A percentile compares a stretch with the other conserved stretches of the same genome.
Evolutionary conservation across 306 rosid species (phyloP).

Genomic region (Senna siamea): DNA sequence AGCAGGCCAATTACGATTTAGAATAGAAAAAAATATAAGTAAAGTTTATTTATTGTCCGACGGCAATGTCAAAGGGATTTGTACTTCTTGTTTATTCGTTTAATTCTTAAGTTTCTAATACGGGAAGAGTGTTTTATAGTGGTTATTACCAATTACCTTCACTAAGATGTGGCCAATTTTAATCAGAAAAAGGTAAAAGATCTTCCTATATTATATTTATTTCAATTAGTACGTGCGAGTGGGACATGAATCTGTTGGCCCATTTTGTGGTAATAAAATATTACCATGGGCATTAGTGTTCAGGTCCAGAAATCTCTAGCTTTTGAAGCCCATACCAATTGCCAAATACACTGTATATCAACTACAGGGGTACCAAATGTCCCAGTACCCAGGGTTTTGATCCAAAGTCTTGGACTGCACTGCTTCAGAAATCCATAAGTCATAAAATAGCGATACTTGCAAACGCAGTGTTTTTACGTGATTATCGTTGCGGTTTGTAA

Average conservation of each 20-base stretch:
- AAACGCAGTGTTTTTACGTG: too few relatives aligned
- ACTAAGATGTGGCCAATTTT: too few relatives aligned
- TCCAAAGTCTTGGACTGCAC: not conserved
- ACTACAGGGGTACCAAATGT: too few relatives aligned
- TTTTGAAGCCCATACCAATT: not conserved
- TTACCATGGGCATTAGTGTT: not conserved
- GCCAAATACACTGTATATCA: not conserved
- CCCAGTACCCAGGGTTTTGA: too few relatives aligned
- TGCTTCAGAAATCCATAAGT: not conserved
- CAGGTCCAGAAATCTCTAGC: not conserved
- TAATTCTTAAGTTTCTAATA: not conserved
- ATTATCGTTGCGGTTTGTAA: too few relatives aligned
- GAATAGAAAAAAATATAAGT: not conserved
- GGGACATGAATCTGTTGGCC: not conserved
- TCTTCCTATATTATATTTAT: not conserved
- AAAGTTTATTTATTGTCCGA: conserved; percentile 8
- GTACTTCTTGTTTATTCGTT: not conserved
- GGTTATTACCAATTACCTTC: not conserved
- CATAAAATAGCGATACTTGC: not conserved
- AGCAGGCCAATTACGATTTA: conserved; percentile 9
- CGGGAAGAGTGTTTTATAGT: not conserved
- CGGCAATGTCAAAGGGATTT: conserved; percentile 10
- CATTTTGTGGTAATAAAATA: not conserved
- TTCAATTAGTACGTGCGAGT: not conserved
- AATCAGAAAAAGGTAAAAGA: not conserved